Evolutionary conservation across 2,329 filamentous ascomycete species (phyloP), one percentile per base, ranked within the genome.

Genomic region (Colletotrichum sidae): DNA sequence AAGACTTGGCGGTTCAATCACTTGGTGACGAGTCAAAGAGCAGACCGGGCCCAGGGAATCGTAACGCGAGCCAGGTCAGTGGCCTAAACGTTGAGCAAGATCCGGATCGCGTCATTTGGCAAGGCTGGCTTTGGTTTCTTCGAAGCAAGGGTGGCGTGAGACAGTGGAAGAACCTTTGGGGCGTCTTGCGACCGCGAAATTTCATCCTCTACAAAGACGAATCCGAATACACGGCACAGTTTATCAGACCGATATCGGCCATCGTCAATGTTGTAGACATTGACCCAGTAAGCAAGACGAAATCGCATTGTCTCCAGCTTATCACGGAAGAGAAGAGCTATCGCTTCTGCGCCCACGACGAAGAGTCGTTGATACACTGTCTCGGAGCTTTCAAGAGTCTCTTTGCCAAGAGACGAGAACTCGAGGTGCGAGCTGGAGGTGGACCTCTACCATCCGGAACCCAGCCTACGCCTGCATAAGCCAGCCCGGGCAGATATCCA

Each of bases 131-230:
- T 38, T 92, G 92, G 77, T 89, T 93, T 67, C 86, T 97, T 61
- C 93, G 92, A 72, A 92, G 90, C 67, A 94, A 93, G 72, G 86
- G 90, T 25, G 93, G 94, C 8, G 84, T 99, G 59, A 89, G 92
- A 51, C 92, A 97, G 73, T 99, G 96, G 96, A 97, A 97, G 82
- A 91, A 93, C 71, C 86, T 94, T 65, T 98, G 96, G 96, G 92
- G 91, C 11, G 96, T 98, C 0, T 85, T 99, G 55, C 92, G 96
- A 38, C 91, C 93, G 1, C 90, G 91, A 55, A 94, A 92, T 68
- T 82, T 99, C 38, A 92, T 93, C 13, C 86, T 98, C 34, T 99
- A 99, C 84, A 97, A 97, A 78, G 91, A 96, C 74, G 92, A 96
- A 68, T 84, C 89, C 69, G 96, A 99, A 79, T 98, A 98, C 77